Percentiles rank a stretch among this genome's conserved stretches.
Evolutionary conservation across 2,329 filamentous ascomycete genomes (phyloP).

Genomic region (Chrysosporium queenslandicum): DNA sequence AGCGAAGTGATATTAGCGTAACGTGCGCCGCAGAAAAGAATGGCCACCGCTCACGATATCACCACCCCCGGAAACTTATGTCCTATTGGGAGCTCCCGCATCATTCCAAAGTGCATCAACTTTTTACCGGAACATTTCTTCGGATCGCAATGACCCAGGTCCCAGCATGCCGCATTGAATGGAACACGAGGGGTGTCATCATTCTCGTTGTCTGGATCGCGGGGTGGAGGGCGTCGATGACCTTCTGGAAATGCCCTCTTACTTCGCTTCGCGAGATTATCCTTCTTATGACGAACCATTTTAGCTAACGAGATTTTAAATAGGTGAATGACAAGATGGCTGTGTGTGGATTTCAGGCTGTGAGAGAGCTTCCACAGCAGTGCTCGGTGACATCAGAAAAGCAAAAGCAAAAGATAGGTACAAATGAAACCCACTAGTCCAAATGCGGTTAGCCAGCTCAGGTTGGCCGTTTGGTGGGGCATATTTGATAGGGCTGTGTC

Average conservation of each 20-base stretch:
- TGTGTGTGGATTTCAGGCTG: too few species aligned
- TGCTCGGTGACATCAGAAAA: neutral
- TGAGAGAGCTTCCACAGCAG: neutral
- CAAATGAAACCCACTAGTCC: neutral
- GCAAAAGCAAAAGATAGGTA: too few species aligned
- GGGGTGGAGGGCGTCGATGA: conserved; percentile 41
- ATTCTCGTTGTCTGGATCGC: conserved; percentile 29
- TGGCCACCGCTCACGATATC: conserved; percentile 51
- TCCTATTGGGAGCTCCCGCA: conserved; percentile 84
- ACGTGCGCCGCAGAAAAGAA: neutral
- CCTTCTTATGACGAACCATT: conserved; percentile 97
- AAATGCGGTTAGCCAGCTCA: too few species aligned
- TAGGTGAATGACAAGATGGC: neutral
- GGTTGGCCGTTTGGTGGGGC: too few species aligned
- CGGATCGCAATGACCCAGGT: conserved; percentile 92
- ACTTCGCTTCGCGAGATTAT: conserved; percentile 60
- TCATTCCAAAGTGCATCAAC: conserved; percentile 81
- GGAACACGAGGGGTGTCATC: conserved; percentile 34
- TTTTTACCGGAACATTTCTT: conserved; percentile 94
- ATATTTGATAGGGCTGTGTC: too few species aligned
- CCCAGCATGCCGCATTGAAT: conserved; percentile 96
- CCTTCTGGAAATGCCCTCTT: conserved; percentile 58
- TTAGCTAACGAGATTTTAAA: neutral
- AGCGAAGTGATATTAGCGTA: conserved; percentile 6
- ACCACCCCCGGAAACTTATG: conserved; percentile 88